Percentiles rank a stretch among this genome's conserved stretches.
Evolutionary conservation across 1,284 basidiomycete genomes (phyloP).

Genomic region (Calocybe gambosa): DNA sequence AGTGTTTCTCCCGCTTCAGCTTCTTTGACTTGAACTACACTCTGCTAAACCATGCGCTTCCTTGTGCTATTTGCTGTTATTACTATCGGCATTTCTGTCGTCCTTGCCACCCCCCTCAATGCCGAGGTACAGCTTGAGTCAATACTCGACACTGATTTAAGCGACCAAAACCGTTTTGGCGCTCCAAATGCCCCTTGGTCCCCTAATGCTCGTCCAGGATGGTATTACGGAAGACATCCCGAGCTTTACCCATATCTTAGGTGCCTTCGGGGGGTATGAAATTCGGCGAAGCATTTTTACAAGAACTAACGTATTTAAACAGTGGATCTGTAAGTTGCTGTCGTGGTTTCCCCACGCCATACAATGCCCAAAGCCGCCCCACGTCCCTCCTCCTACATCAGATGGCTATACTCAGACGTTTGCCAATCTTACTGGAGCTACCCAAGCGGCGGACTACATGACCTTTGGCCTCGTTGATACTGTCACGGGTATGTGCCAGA

Average conservation of each 20-base stretch:
- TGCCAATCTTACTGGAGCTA: conserved; percentile 25
- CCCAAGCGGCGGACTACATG: conserved; percentile 25
- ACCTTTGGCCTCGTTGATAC: conserved; percentile 30
- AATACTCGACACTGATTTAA: conserved; percentile 1
- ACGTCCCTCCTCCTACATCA: conserved; percentile 16
- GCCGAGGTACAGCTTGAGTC: neutral
- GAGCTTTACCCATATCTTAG: conserved; percentile 16
- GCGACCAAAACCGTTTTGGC: conserved; percentile 21
- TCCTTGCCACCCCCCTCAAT: conserved; percentile 1
- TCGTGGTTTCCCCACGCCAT: conserved; percentile 18
- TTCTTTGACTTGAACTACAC: neutral
- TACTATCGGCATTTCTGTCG: neutral
- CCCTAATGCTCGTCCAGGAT: conserved; percentile 20
- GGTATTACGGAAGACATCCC: conserved; percentile 25
- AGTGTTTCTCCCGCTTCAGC: neutral
- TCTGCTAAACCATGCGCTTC: neutral
- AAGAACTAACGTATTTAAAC: conserved; percentile 2
- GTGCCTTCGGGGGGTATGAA: conserved; percentile 16
- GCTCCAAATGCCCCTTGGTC: conserved; percentile 24
- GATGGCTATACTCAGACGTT: conserved; percentile 25
- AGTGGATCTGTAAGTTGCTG: conserved; percentile 22
- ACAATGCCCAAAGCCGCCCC: conserved; percentile 9
- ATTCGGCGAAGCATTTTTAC: neutral
- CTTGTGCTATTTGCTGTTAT: neutral
- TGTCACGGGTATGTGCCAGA: conserved; percentile 19